Evolutionary conservation across 805 yeast species (phyloP), one percentile per base, ranked within the genome.

Genomic region (Ogataea salicorniae): DNA sequence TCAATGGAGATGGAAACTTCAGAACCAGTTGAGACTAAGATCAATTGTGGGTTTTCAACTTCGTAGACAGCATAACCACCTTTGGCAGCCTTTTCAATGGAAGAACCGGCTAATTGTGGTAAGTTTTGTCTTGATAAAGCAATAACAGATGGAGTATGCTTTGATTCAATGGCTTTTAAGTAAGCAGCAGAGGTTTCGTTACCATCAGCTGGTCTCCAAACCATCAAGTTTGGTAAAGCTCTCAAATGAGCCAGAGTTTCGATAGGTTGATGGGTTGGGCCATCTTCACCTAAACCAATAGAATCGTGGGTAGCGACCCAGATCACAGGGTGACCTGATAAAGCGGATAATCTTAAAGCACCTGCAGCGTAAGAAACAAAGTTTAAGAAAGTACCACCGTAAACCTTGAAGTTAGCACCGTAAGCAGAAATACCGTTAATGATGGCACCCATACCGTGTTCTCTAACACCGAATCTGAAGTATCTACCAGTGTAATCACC

Each of bases 391-490:
- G 99, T 92, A 73, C 96, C 98, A 70, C 97, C 97, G 75, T 83
- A 91, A 60, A 90, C 84, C 71, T 83, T 86, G 79, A 76, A 81
- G 75, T 87, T 88, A 55, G 86, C 87, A 73, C 86, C 86, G 65
- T 74, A 92, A 47, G 97, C 97, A 50, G 94, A 78, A 61, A 92
- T 86, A 84, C 99, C 99, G 74, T 94, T 92, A 82, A 91, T 79
- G 70, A 91, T 86, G 56, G 97, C 97, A 75, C 96, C 97, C 97
- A 92, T 90, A 71, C 88, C 97, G 74, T 94, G 98, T 79, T 92
- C 99, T 75, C 99, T 86, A 57, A 92, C 96, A 83, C 99, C 99
- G 70, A 84, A 92, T 76, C 97, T 85, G 72, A 92, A 77, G 77
- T 92, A 92, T 69, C 96, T 84, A 68, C 99, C 99, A 49, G 81